phyloP scores from a whole-genome alignment of 163 green algal species.

The Chlamydomonas reinhardtii region DNA sequence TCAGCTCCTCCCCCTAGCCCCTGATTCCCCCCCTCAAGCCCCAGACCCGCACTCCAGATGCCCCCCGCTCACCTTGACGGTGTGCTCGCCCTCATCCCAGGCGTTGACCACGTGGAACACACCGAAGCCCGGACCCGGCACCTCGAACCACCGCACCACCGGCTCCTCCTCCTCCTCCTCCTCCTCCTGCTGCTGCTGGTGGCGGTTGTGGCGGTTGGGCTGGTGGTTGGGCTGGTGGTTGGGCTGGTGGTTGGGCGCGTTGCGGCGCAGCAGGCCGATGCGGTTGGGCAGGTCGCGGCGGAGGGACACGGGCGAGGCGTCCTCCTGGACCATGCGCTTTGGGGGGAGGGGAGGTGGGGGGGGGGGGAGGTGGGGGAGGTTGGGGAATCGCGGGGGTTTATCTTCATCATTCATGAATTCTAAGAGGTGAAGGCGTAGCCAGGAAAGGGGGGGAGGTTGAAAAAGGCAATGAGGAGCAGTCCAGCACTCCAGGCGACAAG shows the following conservation, averaged over 20 bases:
- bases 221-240: too few species aligned
- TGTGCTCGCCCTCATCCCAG: conserved; percentile 18
- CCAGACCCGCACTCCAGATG: too few species aligned
- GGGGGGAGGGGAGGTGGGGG: neutral
- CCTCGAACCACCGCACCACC: conserved; percentile 28
- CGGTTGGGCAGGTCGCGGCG: conserved; percentile 5
- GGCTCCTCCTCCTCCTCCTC: neutral
- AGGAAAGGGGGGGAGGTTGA: too few species aligned
- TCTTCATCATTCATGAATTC: too few species aligned
- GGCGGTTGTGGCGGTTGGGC: too few species aligned
- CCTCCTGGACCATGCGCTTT: conserved; percentile 42
- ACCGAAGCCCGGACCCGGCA: conserved; percentile 27
- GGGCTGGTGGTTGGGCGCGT: neutral
- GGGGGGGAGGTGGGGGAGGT: neutral
- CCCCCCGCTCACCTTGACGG: conserved; percentile 28
- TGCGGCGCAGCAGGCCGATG: conserved; percentile 42
- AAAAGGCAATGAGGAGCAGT: too few species aligned
- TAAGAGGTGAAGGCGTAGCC: too few species aligned
- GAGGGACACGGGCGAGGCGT: conserved; percentile 16
- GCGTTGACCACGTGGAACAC: conserved; percentile 36
- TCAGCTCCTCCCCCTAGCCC: too few species aligned
- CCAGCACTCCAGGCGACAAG: too few species aligned
- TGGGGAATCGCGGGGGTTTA: too few species aligned
- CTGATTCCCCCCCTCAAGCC: too few species aligned
- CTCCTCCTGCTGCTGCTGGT: too few species aligned